Conservation (phyloP, 139 green algal species). For the Yamagishiella unicocca region DNA sequence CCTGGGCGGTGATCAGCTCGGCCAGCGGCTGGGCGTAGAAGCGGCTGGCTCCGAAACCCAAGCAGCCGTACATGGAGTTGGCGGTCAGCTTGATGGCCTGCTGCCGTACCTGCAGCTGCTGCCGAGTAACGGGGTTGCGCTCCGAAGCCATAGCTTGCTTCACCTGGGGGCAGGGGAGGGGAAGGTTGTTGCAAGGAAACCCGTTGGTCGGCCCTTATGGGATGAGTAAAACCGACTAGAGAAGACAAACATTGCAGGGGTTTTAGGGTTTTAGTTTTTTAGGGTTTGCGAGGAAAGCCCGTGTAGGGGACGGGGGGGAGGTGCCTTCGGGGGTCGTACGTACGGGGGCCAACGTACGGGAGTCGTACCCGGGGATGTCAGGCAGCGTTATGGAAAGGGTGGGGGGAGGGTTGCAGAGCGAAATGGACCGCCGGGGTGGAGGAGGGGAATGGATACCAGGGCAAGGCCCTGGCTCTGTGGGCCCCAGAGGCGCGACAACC, state of each 20-base stretch:
- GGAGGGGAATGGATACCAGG: not conserved
- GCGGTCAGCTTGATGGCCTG: constrained; percentile 97
- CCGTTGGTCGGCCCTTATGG: not conserved
- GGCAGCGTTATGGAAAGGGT: too few relatives aligned
- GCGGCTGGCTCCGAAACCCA: constrained; percentile 92
- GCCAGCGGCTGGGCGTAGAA: constrained; percentile 96
- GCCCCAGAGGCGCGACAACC: too few relatives aligned
- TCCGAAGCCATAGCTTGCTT: constrained; percentile 79
- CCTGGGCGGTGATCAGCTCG: constrained; percentile 95
- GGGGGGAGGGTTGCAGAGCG: not conserved
- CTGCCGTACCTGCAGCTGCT: constrained; percentile 86
- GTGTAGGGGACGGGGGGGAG: not conserved
- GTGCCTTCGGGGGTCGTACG: too few relatives aligned
- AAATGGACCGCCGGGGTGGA: too few relatives aligned
- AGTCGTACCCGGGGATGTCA: too few relatives aligned
- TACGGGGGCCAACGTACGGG: too few relatives aligned
- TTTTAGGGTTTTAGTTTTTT: not conserved
- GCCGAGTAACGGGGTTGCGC: constrained; percentile 75
- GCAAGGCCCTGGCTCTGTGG: not conserved
- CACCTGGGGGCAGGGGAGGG: constrained; percentile 53
- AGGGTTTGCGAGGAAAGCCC: not conserved
- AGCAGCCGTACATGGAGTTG: constrained; percentile 99
- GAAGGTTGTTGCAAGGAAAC: not conserved
- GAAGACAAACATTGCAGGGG: not conserved
- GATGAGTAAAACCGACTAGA: not conserved